Percentiles rank a stretch among this genome's conserved stretches.
These are phyloP conservation scores for Piper longum DNA, from an alignment of 164 flowering plant genomes.

Conservation along the genomic window DNA sequence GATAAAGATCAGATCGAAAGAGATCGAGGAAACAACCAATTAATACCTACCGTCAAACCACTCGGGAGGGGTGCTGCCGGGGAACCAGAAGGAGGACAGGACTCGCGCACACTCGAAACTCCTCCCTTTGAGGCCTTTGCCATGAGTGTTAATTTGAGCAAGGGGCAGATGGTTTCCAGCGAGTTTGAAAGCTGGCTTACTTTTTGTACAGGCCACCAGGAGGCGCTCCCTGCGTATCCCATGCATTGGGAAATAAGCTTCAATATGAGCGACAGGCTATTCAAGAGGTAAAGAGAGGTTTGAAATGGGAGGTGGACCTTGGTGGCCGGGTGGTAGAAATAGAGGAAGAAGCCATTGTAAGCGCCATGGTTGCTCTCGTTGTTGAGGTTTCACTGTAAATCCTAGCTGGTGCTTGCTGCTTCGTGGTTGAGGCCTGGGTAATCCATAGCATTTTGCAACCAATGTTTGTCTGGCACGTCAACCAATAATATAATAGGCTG, in stretches of 20 bases:
- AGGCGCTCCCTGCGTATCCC: neutral
- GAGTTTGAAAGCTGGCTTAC: neutral
- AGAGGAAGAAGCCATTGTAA: conserved; percentile 40
- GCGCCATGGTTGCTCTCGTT: conserved; percentile 15
- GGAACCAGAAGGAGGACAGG: conserved; percentile 86
- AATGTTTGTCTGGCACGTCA: too few species aligned
- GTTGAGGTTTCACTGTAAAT: too few species aligned
- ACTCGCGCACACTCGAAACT: conserved; percentile 64
- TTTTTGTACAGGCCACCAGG: neutral
- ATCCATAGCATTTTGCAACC: too few species aligned
- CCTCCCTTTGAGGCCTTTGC: conserved; percentile 65
- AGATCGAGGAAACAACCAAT: too few species aligned
- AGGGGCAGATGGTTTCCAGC: neutral
- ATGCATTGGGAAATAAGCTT: neutral
- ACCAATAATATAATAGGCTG: too few species aligned
- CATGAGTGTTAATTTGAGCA: conserved; percentile 3
- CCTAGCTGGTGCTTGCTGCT: too few species aligned
- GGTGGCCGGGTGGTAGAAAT: conserved; percentile 20
- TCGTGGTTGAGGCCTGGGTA: too few species aligned
- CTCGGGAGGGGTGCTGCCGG: conserved; percentile 75
- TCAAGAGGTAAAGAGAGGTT: neutral
- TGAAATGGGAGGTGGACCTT: conserved; percentile 15
- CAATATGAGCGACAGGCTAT: neutral
- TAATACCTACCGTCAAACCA: conserved; percentile 89
- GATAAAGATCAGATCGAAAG: too few species aligned